These are phyloP conservation scores for Aspergillus sp. DNA, from an alignment of 2,329 filamentous ascomycete genomes.

Conservation along the genomic window DNA sequence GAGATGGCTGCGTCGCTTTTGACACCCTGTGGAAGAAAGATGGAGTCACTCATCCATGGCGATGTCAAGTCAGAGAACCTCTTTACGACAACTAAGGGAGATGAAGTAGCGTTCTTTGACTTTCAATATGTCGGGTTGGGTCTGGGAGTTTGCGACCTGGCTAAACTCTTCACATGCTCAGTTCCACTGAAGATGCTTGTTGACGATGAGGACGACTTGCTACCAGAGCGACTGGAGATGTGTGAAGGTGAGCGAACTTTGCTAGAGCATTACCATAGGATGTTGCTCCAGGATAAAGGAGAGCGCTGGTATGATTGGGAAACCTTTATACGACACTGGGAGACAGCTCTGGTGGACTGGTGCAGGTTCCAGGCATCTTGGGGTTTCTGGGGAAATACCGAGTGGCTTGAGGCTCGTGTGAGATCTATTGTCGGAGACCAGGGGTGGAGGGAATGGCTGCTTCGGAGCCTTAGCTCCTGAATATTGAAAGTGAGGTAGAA, in stretches of 20 bases:
- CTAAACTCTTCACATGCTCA: conserved; percentile 68
- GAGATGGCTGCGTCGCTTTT: conserved; percentile 58
- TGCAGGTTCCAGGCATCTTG: conserved; percentile 62
- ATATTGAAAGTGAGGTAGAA: too few relatives aligned
- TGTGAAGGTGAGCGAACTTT: conserved; percentile 52
- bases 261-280: conserved; percentile 51
- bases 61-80: conserved; percentile 72
- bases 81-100: conserved; percentile 55
- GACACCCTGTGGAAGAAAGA: conserved; percentile 46
- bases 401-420: conserved; percentile 59
- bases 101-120: conserved; percentile 64
- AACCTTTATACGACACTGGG: conserved; percentile 62
- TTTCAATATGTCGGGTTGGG: conserved; percentile 70
- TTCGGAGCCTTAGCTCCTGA: conserved; percentile 2
- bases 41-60: conserved; percentile 65
- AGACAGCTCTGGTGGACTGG: conserved; percentile 69
- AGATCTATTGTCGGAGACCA: conserved; percentile 51
- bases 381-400: conserved; percentile 63
- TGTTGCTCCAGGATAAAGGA: conserved; percentile 14
- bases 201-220: conserved; percentile 29
- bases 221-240: conserved; percentile 49
- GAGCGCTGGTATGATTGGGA: conserved; percentile 55
- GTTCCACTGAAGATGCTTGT: conserved; percentile 58
- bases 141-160: conserved; percentile 65
- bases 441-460: conserved; percentile 51